Percentiles rank a stretch among this genome's conserved stretches.
Evolutionary conservation across 352 stramenopile species (phyloP).

Genomic region (Aphanomyces invadans): DNA sequence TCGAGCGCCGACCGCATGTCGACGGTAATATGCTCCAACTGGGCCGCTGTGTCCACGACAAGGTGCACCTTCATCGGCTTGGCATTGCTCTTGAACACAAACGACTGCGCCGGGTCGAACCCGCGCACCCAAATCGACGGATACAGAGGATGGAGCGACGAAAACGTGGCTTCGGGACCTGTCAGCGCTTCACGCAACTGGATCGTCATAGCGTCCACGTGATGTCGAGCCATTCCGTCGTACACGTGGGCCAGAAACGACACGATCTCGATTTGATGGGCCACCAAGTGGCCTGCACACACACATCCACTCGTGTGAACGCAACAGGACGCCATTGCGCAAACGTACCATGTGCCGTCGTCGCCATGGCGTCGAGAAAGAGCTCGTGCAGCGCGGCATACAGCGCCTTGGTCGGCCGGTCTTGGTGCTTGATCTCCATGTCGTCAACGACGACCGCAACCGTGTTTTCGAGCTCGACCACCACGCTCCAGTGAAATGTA

Average conservation of each 20-base stretch:
- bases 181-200: neutral
- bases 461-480: constrained; percentile 22
- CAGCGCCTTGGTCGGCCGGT: neutral
- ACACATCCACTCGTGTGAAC: neutral
- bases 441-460: neutral
- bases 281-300: neutral
- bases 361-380: neutral
- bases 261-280: neutral
- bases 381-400: neutral
- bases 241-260: neutral
- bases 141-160: constrained; percentile 3
- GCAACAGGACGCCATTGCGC: neutral
- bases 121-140: neutral
- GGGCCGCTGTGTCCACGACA: neutral
- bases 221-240: neutral
- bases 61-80: constrained; percentile 19
- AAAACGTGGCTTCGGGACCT: neutral
- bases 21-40: constrained; percentile 12
- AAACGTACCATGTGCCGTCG: neutral
- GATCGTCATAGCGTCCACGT: neutral
- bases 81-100: neutral
- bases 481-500: constrained; percentile 28
- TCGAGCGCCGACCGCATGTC: neutral
- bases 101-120: neutral
- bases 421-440: constrained; percentile 23